Base-by-base conservation (phyloP, 1,284 basidiomycete genomes). In the Tylopilus orsonianus region DNA sequence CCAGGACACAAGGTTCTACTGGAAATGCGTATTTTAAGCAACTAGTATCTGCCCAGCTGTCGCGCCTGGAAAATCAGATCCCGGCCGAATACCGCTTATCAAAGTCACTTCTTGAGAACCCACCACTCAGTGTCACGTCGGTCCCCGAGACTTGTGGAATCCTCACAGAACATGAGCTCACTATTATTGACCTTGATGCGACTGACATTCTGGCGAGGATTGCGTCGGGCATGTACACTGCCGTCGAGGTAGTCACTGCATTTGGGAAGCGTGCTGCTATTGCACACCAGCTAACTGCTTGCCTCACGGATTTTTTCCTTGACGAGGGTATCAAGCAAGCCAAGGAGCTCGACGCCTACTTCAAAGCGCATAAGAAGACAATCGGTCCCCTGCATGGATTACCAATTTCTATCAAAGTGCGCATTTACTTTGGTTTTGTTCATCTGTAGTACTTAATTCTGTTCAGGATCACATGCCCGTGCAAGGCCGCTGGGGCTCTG, bases 301-400 rank as follows among this genome's bases (percentile, higher is more conserved):
- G 64, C 41, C 41, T 63, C 2, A 65, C 57, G 26, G 65, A 62
- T 48, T 62, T 60, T 38, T 63, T 63, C 49, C 51, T 64, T 8
- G 61, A 64, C 2, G 61, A 66, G 43, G 63, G 72, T 0, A 56
- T 76, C 20, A 63, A 62, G 34, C 64, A 65, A 37, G 78, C 78
- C 3, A 59, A 58, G 14, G 61, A 68, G 30, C 62, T 78, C 10
- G 78, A 79, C 34, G 66, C 61, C 0, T 56, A 72, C 51, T 59
- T 73, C 34, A 58, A 61, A 18, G 48, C 50, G 8, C 70, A 65
- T 5, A 70, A 71, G 1, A 64, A 60, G 47, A 54, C 66, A 5
- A 57, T 75, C 2, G 78, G 78, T 14, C 75, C 77, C 2, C 58
- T 80, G 14, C 77, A 78, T 48, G 79, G 78, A 2, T 56, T 80